Evolutionary conservation across 2,329 filamentous ascomycete species (phyloP).

Genomic region (Elsinoe ampelina): DNA sequence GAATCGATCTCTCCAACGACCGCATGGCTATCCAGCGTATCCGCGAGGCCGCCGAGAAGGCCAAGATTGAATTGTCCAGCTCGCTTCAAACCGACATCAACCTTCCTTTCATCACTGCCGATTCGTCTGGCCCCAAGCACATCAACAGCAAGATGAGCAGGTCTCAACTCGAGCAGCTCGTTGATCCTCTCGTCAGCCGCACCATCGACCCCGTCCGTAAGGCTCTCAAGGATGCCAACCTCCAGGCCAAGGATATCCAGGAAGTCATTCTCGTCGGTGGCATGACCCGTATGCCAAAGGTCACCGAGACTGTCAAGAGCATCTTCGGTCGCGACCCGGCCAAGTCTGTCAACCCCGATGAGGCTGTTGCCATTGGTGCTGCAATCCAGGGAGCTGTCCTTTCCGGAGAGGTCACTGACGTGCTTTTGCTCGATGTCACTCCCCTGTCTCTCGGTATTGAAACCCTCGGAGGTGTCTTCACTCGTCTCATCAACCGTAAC

Average conservation of each 20-base stretch:
- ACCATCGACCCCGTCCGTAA: constrained; percentile 92
- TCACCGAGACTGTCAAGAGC: constrained; percentile 87
- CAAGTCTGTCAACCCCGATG: constrained; percentile 97
- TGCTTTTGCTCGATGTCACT: constrained; percentile 89
- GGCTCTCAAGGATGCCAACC: constrained; percentile 89
- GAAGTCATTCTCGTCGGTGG: constrained; percentile 97
- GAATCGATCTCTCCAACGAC: constrained; percentile 80
- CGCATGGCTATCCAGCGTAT: constrained; percentile 99
- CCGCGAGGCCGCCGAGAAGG: constrained; percentile 96
- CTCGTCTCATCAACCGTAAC: constrained; percentile 96
- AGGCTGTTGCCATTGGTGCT: constrained; percentile 95
- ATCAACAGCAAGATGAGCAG: constrained; percentile 94
- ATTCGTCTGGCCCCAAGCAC: constrained; percentile 92
- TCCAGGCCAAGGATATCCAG: constrained; percentile 88
- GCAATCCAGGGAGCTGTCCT: constrained; percentile 96
- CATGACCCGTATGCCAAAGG: constrained; percentile 99
- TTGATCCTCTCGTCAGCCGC: constrained; percentile 76
- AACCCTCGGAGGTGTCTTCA: constrained; percentile 96
- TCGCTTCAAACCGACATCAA: constrained; percentile 95
- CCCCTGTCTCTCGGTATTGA: constrained; percentile 96
- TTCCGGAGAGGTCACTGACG: constrained; percentile 91
- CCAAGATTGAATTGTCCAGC: constrained; percentile 96
- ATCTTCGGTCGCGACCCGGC: constrained; percentile 94
- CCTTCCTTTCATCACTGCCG: constrained; percentile 96
- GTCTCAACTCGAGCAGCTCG: constrained; percentile 84